Evolutionary conservation across 495 filamentous ascomycete genomes (phyloP).

Genomic region (Jackrogersella minutella): DNA sequence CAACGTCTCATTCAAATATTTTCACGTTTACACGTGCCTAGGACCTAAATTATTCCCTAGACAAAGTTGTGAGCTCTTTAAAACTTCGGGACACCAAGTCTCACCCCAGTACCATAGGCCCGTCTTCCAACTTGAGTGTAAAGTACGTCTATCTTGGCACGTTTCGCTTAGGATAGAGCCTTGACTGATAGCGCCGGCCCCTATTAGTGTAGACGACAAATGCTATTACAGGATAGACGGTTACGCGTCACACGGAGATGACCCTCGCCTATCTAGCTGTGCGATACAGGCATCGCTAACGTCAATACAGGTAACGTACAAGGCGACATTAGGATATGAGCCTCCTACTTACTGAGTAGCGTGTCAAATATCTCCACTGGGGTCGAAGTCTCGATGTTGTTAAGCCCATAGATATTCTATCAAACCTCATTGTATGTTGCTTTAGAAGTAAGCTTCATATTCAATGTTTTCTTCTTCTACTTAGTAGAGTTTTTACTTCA

Average conservation of each 20-base stretch:
- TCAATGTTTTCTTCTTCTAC: constrained; percentile 1
- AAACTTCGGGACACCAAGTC: constrained; percentile 21
- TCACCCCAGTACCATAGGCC: constrained; percentile 6
- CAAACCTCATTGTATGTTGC: constrained; percentile 3
- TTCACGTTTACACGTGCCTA: background rate
- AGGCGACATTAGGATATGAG: constrained; percentile 6
- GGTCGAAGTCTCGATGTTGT: constrained; percentile 16
- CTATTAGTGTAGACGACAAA: constrained; percentile 6
- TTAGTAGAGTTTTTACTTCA: constrained; percentile 9
- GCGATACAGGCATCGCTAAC: constrained; percentile 1
- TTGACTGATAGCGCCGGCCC: constrained; percentile 10
- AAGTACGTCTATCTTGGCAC: constrained; percentile 30
- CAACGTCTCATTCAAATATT: background rate
- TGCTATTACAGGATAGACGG: constrained; percentile 9
- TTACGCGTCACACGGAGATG: constrained; percentile 26
- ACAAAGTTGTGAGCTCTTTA: background rate
- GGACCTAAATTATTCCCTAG: background rate
- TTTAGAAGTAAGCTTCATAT: background rate
- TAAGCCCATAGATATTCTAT: constrained; percentile 16
- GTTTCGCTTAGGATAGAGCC: constrained; percentile 31
- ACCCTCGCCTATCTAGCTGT: constrained; percentile 9
- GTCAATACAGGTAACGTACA: background rate
- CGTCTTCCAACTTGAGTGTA: constrained; percentile 9
- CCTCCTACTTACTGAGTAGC: background rate
- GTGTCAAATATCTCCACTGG: constrained; percentile 17